Evolutionary conservation across 1,284 basidiomycete genomes (phyloP), one percentile per base, ranked within the genome.

Genomic region (Pascua sp.): DNA sequence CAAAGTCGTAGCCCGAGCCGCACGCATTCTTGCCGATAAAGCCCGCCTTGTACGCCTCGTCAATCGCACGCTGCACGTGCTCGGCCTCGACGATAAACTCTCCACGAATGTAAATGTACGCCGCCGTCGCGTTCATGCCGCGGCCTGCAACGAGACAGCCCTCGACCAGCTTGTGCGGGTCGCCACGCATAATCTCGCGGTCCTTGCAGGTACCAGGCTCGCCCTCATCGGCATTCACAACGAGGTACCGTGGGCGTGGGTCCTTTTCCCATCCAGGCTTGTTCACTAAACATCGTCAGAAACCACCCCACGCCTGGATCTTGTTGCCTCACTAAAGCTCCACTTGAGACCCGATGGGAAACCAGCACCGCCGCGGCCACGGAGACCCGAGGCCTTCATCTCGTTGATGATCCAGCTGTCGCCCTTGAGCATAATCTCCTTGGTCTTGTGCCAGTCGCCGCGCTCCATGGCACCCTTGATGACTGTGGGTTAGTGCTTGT

Each of bases 121-220:
- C 95, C 55, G 66, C 42, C 43, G n/a, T 95, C 50, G 94, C 95
- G 78, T 98, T 98, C 95, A 98, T 98, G 16, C 83, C 88, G 59
- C 95, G 88, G n/a, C 95, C 95, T 48, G 95, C 95, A 59, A 98
- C 89, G 51, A 98, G 85, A 77, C 96, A 98, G 38, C 95, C 95
- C 78, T 98, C 96, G 68, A 98, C 83, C 58, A 98, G 88, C 77
- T 98, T 98, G 82, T 98, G 95, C 2, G 95, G 95, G 78, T 98
- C 95, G 39, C 94, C 94, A 57, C 96, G 90, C 75, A 98, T 83
- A 71, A 98, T 98, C 79, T 98, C 95, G 49, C 95, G 88, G 78
- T 98, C 95, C 80, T 98, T 98, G 85, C 95, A 98, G 3, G 96
- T 98, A 38, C 95, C 95, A 1, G 95, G 96, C 79, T 98, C 95